These are phyloP conservation scores for Murraya koenigii DNA, from an alignment of 345 rosid species.

Conservation along the genomic window DNA sequence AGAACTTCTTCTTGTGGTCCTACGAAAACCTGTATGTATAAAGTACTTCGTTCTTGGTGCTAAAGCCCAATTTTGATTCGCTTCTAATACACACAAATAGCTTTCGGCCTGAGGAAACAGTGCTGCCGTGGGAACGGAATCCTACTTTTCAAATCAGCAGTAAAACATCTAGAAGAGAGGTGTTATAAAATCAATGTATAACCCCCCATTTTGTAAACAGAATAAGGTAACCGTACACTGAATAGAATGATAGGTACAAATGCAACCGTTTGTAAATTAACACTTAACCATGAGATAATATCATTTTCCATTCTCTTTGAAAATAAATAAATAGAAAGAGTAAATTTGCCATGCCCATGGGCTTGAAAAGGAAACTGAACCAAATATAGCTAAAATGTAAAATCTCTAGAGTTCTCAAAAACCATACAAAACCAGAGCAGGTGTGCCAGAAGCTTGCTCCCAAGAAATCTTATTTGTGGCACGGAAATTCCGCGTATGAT, in stretches of 20 bases:
- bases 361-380: neutral
- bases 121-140: neutral
- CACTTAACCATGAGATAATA: neutral
- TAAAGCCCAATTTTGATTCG: neutral
- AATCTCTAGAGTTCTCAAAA: neutral
- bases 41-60: neutral
- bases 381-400: neutral
- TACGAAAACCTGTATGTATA: neutral
- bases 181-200: no score
- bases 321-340: neutral
- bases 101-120: no score
- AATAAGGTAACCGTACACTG: neutral
- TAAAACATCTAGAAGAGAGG: no score
- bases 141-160: no score
- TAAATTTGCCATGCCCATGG: neutral
- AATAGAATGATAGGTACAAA: neutral
- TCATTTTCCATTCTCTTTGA: neutral
- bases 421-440: neutral
- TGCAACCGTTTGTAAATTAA: neutral
- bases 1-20: neutral
- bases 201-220: no score
- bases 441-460: constrained; percentile 3
- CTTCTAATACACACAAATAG: neutral
- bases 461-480: constrained; percentile 1
- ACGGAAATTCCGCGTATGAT: neutral